Evolutionary conservation across 129 eudicot genomes (phyloP).

Genomic region (Tanacetum coccineum): DNA sequence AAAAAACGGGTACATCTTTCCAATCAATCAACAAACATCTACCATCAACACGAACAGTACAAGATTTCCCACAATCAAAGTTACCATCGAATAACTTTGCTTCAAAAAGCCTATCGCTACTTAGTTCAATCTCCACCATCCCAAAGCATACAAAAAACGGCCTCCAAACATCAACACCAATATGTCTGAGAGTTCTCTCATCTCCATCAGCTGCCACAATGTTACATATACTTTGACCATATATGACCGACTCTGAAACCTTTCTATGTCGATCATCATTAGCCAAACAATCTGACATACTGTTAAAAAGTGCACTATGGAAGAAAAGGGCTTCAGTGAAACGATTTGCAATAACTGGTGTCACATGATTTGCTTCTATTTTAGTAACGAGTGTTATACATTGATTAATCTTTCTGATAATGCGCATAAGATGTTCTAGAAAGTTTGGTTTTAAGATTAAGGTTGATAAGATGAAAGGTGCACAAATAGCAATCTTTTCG

Average conservation of each 20-base stretch:
- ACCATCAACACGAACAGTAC: slow-evolving; percentile 29
- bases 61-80: slow-evolving; percentile 32
- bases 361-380: slow-evolving; percentile 46
- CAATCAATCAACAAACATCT: slow-evolving; percentile 34
- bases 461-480: slow-evolving; percentile 20
- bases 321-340: slow-evolving; percentile 46
- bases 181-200: slow-evolving; percentile 45
- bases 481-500: slow-evolving; percentile 42
- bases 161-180: slow-evolving; percentile 49
- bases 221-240: slow-evolving; percentile 33
- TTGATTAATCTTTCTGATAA: slow-evolving; percentile 37
- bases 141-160: slow-evolving; percentile 34
- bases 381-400: slow-evolving; percentile 37
- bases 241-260: slow-evolving; percentile 25
- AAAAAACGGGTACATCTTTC: slow-evolving; percentile 41
- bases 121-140: slow-evolving; percentile 38
- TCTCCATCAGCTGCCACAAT: slow-evolving; percentile 54
- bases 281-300: slow-evolving; percentile 31
- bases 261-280: slow-evolving; percentile 28
- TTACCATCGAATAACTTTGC: slow-evolving; percentile 31
- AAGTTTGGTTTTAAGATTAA: slow-evolving; percentile 29
- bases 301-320: slow-evolving; percentile 47
- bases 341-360: slow-evolving; percentile 39
- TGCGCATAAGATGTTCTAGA: slow-evolving; percentile 42
- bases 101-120: slow-evolving; percentile 26